phyloP scores from a whole-genome alignment of 2,329 filamentous ascomycete genomes.

The Paecilomyces niveus region DNA sequence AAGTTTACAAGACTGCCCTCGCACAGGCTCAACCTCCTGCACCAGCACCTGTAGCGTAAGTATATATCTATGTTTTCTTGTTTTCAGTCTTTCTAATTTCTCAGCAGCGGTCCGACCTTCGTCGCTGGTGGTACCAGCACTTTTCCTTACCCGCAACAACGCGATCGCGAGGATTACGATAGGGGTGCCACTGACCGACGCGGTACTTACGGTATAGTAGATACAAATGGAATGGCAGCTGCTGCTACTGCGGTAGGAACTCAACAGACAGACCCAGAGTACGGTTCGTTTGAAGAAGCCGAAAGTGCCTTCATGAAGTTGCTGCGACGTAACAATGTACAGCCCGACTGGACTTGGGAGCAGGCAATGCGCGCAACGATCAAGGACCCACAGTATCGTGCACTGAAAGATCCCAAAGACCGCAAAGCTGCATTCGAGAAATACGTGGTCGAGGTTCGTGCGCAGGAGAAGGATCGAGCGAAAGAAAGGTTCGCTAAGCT shows the following conservation, averaged over 20 bases:
- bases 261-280: conserved; percentile 62
- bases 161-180: conserved; percentile 44
- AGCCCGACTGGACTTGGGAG: conserved; percentile 89
- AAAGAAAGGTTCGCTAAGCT: conserved; percentile 90
- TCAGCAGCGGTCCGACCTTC: conserved; percentile 44
- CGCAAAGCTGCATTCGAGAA: conserved; percentile 89
- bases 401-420: conserved; percentile 86
- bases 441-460: conserved; percentile 81
- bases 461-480: conserved; percentile 89
- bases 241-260: conserved; percentile 27
- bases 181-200: conserved; percentile 42
- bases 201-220: conserved; percentile 36
- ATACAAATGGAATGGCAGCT: conserved; percentile 34
- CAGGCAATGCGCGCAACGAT: conserved; percentile 79
- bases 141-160: conserved; percentile 34
- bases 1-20: conserved; percentile 68
- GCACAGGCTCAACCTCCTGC: conserved; percentile 46
- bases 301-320: conserved; percentile 91
- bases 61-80: conserved; percentile 5
- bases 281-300: conserved; percentile 73
- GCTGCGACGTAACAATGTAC: conserved; percentile 74
- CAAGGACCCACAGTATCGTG: conserved; percentile 85
- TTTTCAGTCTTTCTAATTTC: conserved; percentile 29
- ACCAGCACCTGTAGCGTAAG: conserved; percentile 41
- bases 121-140: conserved; percentile 51